Conservation (phyloP, 257 asterid species). For the Nicotiana noctiflora region DNA sequence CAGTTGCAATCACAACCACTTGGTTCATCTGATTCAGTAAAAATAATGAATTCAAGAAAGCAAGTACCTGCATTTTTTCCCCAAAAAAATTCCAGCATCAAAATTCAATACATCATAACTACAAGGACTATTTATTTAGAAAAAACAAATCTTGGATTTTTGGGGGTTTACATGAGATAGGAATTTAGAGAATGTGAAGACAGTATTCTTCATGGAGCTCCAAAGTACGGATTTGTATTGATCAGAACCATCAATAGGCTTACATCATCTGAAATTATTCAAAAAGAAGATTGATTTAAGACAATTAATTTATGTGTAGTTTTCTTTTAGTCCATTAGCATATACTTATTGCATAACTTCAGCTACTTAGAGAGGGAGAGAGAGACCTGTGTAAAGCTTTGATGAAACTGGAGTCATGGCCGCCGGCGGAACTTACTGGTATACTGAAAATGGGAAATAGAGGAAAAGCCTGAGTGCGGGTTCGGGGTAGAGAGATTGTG, state of each 20-base stretch:
- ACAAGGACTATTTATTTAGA: not conserved
- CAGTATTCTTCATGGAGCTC: conserved; percentile 52
- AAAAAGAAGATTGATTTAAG: not conserved
- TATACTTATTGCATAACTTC: not conserved
- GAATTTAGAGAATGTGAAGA: conserved; percentile 54
- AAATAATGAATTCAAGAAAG: conserved; percentile 71
- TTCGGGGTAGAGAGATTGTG: too few species aligned
- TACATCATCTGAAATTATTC: conserved; percentile 60
- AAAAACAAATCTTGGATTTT: not conserved
- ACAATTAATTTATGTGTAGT: not conserved
- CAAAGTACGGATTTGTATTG: conserved; percentile 82
- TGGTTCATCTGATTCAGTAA: conserved; percentile 74
- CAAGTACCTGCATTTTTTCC: conserved; percentile 46
- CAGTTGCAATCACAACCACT: conserved; percentile 82
- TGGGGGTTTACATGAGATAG: conserved; percentile 53
- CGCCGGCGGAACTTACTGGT: not conserved
- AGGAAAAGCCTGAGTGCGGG: not conserved
- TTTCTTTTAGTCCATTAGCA: not conserved
- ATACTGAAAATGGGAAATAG: not conserved
- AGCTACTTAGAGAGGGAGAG: not conserved
- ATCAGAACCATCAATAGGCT: conserved; percentile 74
- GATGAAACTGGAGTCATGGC: conserved; percentile 11
- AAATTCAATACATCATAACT: not conserved
- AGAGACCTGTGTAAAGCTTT: conserved; percentile 10
- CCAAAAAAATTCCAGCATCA: not conserved